Conservation (phyloP, 116 monocot species). For the Phalaenopsis hybrid region DNA sequence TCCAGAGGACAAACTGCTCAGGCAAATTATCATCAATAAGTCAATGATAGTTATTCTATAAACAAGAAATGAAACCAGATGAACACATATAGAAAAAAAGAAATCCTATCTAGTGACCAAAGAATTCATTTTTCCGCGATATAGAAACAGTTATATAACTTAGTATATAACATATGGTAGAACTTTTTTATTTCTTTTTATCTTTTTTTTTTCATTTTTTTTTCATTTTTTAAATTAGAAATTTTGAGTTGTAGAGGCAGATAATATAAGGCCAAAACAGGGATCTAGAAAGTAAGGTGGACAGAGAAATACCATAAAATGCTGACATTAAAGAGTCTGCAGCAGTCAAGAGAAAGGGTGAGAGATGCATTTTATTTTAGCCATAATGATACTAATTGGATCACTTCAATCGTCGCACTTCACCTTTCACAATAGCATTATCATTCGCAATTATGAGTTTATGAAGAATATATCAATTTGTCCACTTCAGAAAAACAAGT, state of each 20-base stretch:
- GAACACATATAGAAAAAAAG: not conserved
- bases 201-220: not conserved
- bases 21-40: not conserved
- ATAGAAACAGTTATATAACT: not conserved
- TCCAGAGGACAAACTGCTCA: conserved; percentile 85
- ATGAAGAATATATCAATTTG: conserved; percentile 3
- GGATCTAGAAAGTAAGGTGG: not conserved
- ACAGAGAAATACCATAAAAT: not conserved
- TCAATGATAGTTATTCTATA: not conserved
- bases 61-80: not conserved
- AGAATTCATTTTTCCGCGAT: not conserved
- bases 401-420: not conserved
- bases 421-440: not conserved
- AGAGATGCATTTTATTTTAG: not conserved
- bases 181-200: no score
- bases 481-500: not conserved
- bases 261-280: not conserved
- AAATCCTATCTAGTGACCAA: not conserved
- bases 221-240: not conserved
- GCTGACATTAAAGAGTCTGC: not conserved
- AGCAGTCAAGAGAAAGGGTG: not conserved
- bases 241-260: not conserved
- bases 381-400: not conserved
- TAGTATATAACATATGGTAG: not conserved
- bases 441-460: not conserved